Evolutionary conservation across 305 asterid species (phyloP).

Genomic region (Fraxinus sp.): DNA sequence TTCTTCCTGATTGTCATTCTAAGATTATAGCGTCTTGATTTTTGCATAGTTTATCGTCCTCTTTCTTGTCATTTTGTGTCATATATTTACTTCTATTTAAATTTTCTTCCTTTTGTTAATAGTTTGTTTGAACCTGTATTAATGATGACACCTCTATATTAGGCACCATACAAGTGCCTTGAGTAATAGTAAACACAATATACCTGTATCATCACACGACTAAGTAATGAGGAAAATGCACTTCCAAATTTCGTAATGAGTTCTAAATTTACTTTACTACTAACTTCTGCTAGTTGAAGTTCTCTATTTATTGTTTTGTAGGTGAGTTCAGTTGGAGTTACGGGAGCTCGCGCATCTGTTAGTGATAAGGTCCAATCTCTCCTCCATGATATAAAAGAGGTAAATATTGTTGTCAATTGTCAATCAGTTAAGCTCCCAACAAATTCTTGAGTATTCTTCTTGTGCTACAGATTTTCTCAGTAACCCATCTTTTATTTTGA

Average conservation of each 20-base stretch:
- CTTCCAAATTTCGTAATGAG: no score
- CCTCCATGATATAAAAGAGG: slow-evolving; percentile 76
- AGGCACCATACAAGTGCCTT: neutral
- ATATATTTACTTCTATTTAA: neutral
- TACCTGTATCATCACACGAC: slow-evolving; percentile 39
- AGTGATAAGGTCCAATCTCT: slow-evolving; percentile 68
- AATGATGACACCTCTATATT: neutral
- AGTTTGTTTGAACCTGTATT: neutral
- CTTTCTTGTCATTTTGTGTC: neutral
- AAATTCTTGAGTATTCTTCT: neutral
- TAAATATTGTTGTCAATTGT: neutral
- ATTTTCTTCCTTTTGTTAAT: neutral
- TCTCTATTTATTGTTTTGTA: slow-evolving; percentile 20
- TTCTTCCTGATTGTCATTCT: neutral
- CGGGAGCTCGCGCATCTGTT: slow-evolving; percentile 88
- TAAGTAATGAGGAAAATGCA: no score
- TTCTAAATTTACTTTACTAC: neutral
- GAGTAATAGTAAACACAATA: slow-evolving; percentile 2
- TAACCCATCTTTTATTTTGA: no score
- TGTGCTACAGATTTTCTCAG: no score
- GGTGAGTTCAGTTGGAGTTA: slow-evolving; percentile 94
- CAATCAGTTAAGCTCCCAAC: neutral
- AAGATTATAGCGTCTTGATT: neutral
- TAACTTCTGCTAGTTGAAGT: neutral
- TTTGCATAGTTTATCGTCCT: neutral